These are phyloP conservation scores for Gautieria morchelliformis DNA, from an alignment of 768 basidiomycete genomes.

Conservation along the genomic window DNA sequence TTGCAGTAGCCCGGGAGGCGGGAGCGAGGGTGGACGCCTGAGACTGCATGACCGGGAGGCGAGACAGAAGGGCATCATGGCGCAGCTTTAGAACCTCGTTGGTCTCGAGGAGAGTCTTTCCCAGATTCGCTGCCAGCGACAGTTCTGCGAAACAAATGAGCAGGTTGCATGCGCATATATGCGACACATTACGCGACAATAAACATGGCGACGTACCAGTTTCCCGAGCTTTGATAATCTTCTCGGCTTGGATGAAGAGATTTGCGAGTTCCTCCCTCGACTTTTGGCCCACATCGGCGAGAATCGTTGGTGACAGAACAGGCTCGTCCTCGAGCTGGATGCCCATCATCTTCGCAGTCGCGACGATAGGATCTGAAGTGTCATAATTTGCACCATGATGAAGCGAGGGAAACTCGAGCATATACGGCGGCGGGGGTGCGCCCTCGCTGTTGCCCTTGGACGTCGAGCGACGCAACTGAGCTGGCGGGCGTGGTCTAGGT, in stretches of 20 bases:
- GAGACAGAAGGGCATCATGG: conserved; percentile 61
- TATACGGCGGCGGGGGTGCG: conserved; percentile 52
- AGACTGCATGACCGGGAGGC: conserved; percentile 42
- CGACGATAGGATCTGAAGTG: conserved; percentile 7
- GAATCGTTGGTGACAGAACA: not conserved
- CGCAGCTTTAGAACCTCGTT: conserved; percentile 60
- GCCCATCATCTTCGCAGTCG: conserved; percentile 12
- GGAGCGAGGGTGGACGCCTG: conserved; percentile 15
- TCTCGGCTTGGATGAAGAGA: conserved; percentile 63
- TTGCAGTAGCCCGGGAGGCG: conserved; percentile 14
- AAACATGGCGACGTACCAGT: conserved; percentile 41
- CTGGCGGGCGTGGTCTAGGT: conserved; percentile 62
- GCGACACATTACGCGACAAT: conserved; percentile 7
- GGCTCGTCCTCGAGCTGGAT: conserved; percentile 6
- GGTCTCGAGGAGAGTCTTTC: conserved; percentile 60
- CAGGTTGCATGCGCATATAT: not conserved
- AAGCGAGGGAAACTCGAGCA: conserved; percentile 25
- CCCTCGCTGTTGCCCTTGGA: conserved; percentile 21
- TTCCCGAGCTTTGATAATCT: conserved; percentile 67
- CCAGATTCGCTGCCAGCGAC: conserved; percentile 53
- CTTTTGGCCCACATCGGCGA: conserved; percentile 28
- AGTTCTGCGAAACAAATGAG: conserved; percentile 39
- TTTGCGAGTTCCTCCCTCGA: conserved; percentile 67
- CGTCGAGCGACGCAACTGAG: conserved; percentile 46
- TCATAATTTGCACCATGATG: conserved; percentile 21